Conservation (phyloP, 306 rosid species). For the Cucumis sativus region DNA sequence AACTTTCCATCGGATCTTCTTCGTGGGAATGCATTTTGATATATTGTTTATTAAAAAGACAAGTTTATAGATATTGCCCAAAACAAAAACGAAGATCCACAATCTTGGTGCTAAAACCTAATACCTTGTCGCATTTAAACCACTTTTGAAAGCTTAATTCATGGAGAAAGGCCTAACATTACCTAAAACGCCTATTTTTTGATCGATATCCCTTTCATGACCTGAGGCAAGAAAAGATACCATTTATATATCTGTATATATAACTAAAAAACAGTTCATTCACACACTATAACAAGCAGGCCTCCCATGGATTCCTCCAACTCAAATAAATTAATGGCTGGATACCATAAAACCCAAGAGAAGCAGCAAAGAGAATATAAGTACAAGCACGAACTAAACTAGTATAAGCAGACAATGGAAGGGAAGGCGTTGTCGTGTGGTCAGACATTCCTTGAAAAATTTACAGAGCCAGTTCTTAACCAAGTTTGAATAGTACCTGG, state of each 20-base stretch:
- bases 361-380: neutral
- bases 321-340: too few species aligned
- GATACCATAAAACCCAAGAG: neutral
- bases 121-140: neutral
- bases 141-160: neutral
- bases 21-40: neutral
- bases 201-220: too few species aligned
- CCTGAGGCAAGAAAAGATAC: too few species aligned
- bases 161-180: neutral
- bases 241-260: too few species aligned
- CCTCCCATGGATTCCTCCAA: too few species aligned
- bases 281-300: too few species aligned
- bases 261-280: too few species aligned
- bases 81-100: neutral
- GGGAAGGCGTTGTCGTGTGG: neutral
- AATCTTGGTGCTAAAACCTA: neutral
- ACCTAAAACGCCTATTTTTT: neutral
- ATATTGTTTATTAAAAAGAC: neutral
- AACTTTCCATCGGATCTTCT: neutral
- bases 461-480: conserved; percentile 1
- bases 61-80: neutral
- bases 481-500: neutral
- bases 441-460: conserved; percentile 2
- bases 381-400: neutral
- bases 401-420: neutral